These are phyloP conservation scores for Ustilago xerochloae DNA, from an alignment of 1,284 basidiomycete species.

Conservation along the genomic window DNA sequence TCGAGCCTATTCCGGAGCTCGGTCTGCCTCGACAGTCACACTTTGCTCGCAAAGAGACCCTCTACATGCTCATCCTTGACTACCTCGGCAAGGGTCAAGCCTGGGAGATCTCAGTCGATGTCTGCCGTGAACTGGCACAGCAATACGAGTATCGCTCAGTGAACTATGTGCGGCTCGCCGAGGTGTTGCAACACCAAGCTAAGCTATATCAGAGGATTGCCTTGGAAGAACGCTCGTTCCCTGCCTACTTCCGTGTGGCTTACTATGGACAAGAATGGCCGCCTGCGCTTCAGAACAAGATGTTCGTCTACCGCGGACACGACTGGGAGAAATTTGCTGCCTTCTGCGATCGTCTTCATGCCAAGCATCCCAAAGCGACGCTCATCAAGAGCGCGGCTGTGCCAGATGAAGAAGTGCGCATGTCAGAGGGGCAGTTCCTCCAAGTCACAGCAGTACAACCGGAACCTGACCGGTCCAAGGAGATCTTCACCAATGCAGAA, in stretches of 20 bases:
- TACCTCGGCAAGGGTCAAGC: conserved; percentile 83
- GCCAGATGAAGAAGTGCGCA: conserved; percentile 74
- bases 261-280: conserved; percentile 89
- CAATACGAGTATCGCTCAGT: conserved; percentile 62
- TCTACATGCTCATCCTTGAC: conserved; percentile 69
- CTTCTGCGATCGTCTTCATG: conserved; percentile 91
- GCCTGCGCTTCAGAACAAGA: conserved; percentile 81
- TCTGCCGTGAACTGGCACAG: conserved; percentile 79
- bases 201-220: conserved; percentile 62
- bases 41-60: conserved; percentile 86
- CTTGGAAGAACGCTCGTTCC: conserved; percentile 55
- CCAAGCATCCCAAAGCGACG: conserved; percentile 88
- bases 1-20: conserved; percentile 73
- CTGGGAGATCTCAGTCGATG: conserved; percentile 91
- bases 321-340: conserved; percentile 83
- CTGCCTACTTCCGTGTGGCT: conserved; percentile 85
- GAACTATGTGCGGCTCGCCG: conserved; percentile 71
- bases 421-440: conserved; percentile 50
- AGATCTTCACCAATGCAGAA: conserved; percentile 86
- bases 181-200: conserved; percentile 63
- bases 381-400: conserved; percentile 81
- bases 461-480: conserved; percentile 81
- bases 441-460: conserved; percentile 87
- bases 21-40: conserved; percentile 89
- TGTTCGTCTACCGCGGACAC: conserved; percentile 86